phyloP scores from a whole-genome alignment of 805 yeast species.

The Pichia phayaonensis region DNA sequence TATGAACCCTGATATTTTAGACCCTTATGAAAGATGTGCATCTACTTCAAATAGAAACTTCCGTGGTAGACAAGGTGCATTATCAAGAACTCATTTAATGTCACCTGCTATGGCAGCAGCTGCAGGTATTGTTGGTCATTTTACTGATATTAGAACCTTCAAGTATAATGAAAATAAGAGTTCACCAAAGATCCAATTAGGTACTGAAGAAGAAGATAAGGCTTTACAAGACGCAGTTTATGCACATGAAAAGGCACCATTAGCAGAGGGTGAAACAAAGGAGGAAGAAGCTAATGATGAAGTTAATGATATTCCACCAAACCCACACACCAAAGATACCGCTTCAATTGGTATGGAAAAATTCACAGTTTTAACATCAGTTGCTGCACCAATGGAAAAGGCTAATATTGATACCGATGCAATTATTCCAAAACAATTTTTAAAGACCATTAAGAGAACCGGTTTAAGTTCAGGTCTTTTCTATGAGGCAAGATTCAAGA shows the following conservation, averaged over 20 bases:
- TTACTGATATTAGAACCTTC: conserved; percentile 83
- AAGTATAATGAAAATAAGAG: conserved; percentile 51
- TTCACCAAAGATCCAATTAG: conserved; percentile 46
- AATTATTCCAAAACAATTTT: conserved; percentile 95
- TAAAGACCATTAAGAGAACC: conserved; percentile 96
- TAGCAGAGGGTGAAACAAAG: conserved; percentile 46
- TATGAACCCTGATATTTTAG: conserved; percentile 96
- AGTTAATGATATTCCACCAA: conserved; percentile 56
- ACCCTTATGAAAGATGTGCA: conserved; percentile 96
- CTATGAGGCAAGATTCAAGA: conserved; percentile 79
- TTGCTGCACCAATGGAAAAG: conserved; percentile 90
- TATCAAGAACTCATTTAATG: conserved; percentile 93
- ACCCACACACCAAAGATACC: conserved; percentile 26
- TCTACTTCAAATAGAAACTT: conserved; percentile 98
- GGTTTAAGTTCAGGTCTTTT: conserved; percentile 85
- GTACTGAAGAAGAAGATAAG: conserved; percentile 35
- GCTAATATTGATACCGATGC: conserved; percentile 98
- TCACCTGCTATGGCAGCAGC: conserved; percentile 99
- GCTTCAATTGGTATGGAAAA: conserved; percentile 56
- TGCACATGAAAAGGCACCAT: conserved; percentile 56
- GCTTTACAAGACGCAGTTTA: conserved; percentile 63
- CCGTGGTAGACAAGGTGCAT: conserved; percentile 98
- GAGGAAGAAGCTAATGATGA: conserved; percentile 43
- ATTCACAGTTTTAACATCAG: conserved; percentile 68
- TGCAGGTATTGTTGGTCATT: conserved; percentile 87